Evolutionary conservation across 1,284 basidiomycete species (phyloP), one percentile per base, ranked within the genome.

Genomic region (Papiliotrema fonsecae): DNA sequence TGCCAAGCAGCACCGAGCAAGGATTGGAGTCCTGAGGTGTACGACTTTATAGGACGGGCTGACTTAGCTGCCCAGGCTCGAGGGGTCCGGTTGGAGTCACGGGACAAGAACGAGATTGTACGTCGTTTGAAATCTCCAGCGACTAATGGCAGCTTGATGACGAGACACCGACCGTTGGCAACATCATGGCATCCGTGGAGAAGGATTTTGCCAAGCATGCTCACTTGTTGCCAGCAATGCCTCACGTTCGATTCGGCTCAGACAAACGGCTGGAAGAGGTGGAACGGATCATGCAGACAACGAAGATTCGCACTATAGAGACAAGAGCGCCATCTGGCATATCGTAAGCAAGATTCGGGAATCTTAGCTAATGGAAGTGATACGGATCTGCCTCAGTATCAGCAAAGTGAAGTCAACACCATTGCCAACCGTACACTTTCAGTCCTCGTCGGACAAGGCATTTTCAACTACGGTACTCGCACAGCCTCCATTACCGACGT

Each of bases 241-340:
- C 86, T 0, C 82, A 83, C 49, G 85, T 91, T 46, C 81, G 90
- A 6, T 93, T 93, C 56, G 86, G 87, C 4, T 82, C 88, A 56
- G 91, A 96, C 72, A 79, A 85, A 31, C 79, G 91, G 22, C 64
- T 94, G 21, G 86, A 90, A 44, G 91, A 96, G 66, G 88, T 91
- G 9, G 84, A 86, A 18, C 79, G 88, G 1, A 87, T 96, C 81
- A 72, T 96, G 30, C 87, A 86, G 58, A 91, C 88, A 0, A 86
- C 86, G 1, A 76, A 74, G 1, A 69, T 85, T 22, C 78, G 86
- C 0, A 80, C 81, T 2, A 79, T 92, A 38, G 81, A 81, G 52
- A 77, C 83, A 41, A 63, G 82, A 26, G 85, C 90, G 44, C 79
- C 84, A 24, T 82, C 84, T 40, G 86, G 88, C 49, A 70, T 85